phyloP scores from a whole-genome alignment of 805 yeast genomes.

The Saccharomyces jurei region DNA sequence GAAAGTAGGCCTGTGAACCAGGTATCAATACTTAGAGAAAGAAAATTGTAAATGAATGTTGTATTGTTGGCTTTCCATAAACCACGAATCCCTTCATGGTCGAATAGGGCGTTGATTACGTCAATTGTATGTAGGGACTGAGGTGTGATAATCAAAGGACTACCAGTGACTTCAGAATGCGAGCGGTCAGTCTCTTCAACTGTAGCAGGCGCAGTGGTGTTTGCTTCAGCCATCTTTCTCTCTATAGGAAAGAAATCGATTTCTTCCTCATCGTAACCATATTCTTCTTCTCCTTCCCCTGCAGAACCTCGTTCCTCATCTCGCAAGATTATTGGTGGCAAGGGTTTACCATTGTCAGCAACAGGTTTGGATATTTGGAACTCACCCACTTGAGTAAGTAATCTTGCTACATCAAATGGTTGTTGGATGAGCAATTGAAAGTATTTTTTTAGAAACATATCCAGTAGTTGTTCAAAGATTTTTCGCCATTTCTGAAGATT shows the following conservation, averaged over 20 bases:
- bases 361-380: not conserved
- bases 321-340: slow-evolving; percentile 6
- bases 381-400: slow-evolving; percentile 73
- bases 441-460: slow-evolving; percentile 62
- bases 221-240: not conserved
- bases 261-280: slow-evolving; percentile 30
- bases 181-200: slow-evolving; percentile 3
- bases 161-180: not conserved
- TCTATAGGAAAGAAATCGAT: slow-evolving; percentile 29
- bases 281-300: slow-evolving; percentile 18
- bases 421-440: slow-evolving; percentile 63
- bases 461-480: slow-evolving; percentile 45
- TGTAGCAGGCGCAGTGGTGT: not conserved
- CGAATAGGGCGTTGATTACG: slow-evolving; percentile 52
- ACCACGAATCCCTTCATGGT: slow-evolving; percentile 67
- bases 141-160: slow-evolving; percentile 38
- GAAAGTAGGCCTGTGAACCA: slow-evolving; percentile 88
- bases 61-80: slow-evolving; percentile 70
- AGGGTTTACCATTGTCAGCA: not conserved
- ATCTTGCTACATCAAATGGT: slow-evolving; percentile 79
- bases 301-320: slow-evolving; percentile 14
- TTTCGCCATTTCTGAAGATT: slow-evolving; percentile 52
- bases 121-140: slow-evolving; percentile 54
- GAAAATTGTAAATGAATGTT: slow-evolving; percentile 67
- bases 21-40: slow-evolving; percentile 71